Base-by-base conservation (phyloP, 768 basidiomycete species). In the Boletales sp. region DNA sequence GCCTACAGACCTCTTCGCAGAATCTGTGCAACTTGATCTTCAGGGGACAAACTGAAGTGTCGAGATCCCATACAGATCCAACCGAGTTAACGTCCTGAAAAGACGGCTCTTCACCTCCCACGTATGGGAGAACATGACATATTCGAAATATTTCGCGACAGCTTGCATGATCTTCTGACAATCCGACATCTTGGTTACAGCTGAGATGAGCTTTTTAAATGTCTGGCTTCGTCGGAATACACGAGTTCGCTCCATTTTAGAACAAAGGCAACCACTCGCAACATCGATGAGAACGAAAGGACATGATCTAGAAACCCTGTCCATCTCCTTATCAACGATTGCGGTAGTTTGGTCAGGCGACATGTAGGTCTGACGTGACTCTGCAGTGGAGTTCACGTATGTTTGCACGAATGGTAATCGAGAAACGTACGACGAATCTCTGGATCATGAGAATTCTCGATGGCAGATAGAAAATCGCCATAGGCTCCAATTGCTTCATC, bases 221-320 rank as follows among this genome's bases (percentile, higher is more conserved):
- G 15, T 14, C 21, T 8, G 46, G 18, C 30, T 38, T 7, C 17
- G 17, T 37, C 33, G 28, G 38, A 47, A 47, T 2, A 32, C 17
- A 12, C 15, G n/a, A 18, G 10, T 10, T 30, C 46, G 46, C 30
- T 47, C 38, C 17, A 19, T 36, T 12, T 9, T n/a, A n/a, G 35
- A 18, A 3, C 44, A 45, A 36, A 52, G 46, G 17, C 15, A 5
- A 21, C 48, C 42, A 19, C 34, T 49, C 39, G 35, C 38, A 40
- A 44, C 56, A 34, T 41, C 41, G 3, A 53, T 49, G 38, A 45
- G 53, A 46, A 31, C 53, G 38, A 44, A 41, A 19, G 41, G 56
- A n/a, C 33, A 35, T n/a, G 32, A 36, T 41, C 35, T 49, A 18
- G 41, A 18, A 35, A 43, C 28, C 32, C 18, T 33, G 7, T 25